A percentile compares a stretch with the other conserved stretches of the same genome.
These are phyloP conservation scores for Paracoccidioides lutzii DNA, from an alignment of 2,329 filamentous ascomycete species.

Conservation along the genomic window DNA sequence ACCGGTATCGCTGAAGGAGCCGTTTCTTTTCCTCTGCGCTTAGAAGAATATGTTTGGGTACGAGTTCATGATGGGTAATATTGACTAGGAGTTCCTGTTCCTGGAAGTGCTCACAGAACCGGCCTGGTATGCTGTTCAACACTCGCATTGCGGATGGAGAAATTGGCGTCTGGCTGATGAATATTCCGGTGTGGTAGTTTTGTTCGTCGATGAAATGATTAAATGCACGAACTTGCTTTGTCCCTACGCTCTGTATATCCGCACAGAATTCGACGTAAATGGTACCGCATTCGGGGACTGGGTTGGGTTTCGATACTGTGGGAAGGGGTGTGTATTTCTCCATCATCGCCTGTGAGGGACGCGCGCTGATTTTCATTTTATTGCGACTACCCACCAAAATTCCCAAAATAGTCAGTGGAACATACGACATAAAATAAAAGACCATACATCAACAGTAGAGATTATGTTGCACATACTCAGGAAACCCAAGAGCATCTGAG, in stretches of 20 bases:
- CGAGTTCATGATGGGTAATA: constrained; percentile 94
- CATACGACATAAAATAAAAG: neutral
- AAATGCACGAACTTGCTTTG: constrained; percentile 84
- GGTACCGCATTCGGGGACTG: constrained; percentile 60
- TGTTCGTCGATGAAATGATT: constrained; percentile 67
- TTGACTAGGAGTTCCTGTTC: constrained; percentile 95
- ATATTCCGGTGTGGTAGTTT: constrained; percentile 79
- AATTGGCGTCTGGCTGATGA: constrained; percentile 70
- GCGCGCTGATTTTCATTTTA: constrained; percentile 77
- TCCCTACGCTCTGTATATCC: constrained; percentile 61
- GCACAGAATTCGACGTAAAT: constrained; percentile 89
- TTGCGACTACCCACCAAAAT: constrained; percentile 47
- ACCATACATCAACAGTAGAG: neutral
- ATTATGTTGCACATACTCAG: constrained; percentile 49
- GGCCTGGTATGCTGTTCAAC: constrained; percentile 62
- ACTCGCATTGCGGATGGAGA: constrained; percentile 81
- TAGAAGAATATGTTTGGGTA: constrained; percentile 83
- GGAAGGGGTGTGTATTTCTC: constrained; percentile 65
- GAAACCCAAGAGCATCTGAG: constrained; percentile 56
- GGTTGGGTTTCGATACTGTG: constrained; percentile 56
- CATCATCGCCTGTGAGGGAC: constrained; percentile 72
- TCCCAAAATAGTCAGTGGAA: neutral
- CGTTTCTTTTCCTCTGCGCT: constrained; percentile 80
- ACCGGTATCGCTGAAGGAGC: constrained; percentile 73
- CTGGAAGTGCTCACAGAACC: constrained; percentile 84